Conservation (phyloP, 1,284 basidiomycete species). For the Puccinia hordei region DNA sequence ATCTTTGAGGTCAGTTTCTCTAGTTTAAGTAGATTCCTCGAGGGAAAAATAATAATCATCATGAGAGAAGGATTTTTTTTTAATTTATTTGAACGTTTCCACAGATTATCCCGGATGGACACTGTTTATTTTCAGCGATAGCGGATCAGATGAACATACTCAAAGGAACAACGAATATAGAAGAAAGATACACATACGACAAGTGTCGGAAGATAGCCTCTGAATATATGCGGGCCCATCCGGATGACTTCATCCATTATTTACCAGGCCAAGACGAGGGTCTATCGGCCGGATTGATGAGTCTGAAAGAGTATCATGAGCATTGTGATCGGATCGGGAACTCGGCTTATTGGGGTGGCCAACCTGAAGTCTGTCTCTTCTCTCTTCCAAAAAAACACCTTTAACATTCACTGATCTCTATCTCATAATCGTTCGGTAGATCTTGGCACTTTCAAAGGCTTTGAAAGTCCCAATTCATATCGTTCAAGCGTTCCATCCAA, state of each 20-base stretch:
- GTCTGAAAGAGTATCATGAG: slow-evolving; percentile 67
- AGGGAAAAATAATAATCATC: too few species aligned
- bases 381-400: too few species aligned
- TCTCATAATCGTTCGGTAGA: slow-evolving; percentile 59
- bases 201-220: slow-evolving; percentile 71
- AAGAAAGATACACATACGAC: slow-evolving; percentile 57
- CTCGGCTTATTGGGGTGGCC: slow-evolving; percentile 92
- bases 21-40: too few species aligned
- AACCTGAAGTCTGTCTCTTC: slow-evolving; percentile 70
- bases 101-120: slow-evolving; percentile 89
- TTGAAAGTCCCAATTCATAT: slow-evolving; percentile 87
- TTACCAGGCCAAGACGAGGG: slow-evolving; percentile 77
- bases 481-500: slow-evolving; percentile 77
- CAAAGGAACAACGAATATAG: slow-evolving; percentile 33
- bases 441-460: slow-evolving; percentile 81
- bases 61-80: too few species aligned
- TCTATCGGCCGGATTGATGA: slow-evolving; percentile 74
- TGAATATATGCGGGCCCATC: slow-evolving; percentile 77
- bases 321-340: slow-evolving; percentile 80
- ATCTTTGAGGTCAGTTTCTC: slow-evolving; percentile 36
- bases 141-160: slow-evolving; percentile 69
- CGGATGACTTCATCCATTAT: slow-evolving; percentile 92
- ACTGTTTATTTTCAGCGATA: slow-evolving; percentile 89
- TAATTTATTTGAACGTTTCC: too few species aligned
- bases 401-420: too few species aligned